Percentiles rank a stretch among this genome's conserved stretches.
Evolutionary conservation across 257 asterid genomes (phyloP).

Genomic region (Penstemon barbatus): DNA sequence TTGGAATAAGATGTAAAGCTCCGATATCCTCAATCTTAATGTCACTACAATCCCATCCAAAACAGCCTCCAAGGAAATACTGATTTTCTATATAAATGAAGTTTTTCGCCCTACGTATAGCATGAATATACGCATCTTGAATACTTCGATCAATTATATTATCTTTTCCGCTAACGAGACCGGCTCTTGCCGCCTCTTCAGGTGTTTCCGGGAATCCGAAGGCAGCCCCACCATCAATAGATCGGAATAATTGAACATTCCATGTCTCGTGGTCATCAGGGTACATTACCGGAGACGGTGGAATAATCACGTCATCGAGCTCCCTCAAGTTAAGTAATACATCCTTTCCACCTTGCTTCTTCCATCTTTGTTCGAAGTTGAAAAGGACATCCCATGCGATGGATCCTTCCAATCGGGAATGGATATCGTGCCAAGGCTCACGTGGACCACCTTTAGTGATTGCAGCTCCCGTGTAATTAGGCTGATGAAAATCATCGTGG

Average conservation of each 20-base stretch:
- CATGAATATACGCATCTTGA: slow-evolving; percentile 83
- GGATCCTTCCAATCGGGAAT: slow-evolving; percentile 75
- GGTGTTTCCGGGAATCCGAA: slow-evolving; percentile 84
- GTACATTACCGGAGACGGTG: slow-evolving; percentile 77
- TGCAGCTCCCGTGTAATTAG: slow-evolving; percentile 65
- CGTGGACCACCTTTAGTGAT: slow-evolving; percentile 78
- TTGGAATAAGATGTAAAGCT: slow-evolving; percentile 72
- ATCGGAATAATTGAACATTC: slow-evolving; percentile 82
- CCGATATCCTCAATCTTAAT: slow-evolving; percentile 70
- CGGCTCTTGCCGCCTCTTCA: slow-evolving; percentile 70
- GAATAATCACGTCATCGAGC: slow-evolving; percentile 51
- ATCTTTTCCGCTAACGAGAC: slow-evolving; percentile 81
- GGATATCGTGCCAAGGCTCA: slow-evolving; percentile 94
- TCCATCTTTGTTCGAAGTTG: slow-evolving; percentile 92
- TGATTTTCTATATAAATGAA: slow-evolving; percentile 83
- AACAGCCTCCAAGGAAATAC: slow-evolving; percentile 76
- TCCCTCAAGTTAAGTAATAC: slow-evolving; percentile 61
- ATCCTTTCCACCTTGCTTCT: slow-evolving; percentile 78
- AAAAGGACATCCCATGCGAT: slow-evolving; percentile 87
- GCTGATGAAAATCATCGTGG: slow-evolving; percentile 86
- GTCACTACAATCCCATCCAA: slow-evolving; percentile 61
- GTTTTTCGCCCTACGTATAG: slow-evolving; percentile 80
- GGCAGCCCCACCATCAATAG: slow-evolving; percentile 93
- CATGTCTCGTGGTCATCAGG: slow-evolving; percentile 73
- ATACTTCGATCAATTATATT: slow-evolving; percentile 79